These are phyloP conservation scores for Macaranga tanarius DNA, from an alignment of 441 rosid species.

Conservation along the genomic window DNA sequence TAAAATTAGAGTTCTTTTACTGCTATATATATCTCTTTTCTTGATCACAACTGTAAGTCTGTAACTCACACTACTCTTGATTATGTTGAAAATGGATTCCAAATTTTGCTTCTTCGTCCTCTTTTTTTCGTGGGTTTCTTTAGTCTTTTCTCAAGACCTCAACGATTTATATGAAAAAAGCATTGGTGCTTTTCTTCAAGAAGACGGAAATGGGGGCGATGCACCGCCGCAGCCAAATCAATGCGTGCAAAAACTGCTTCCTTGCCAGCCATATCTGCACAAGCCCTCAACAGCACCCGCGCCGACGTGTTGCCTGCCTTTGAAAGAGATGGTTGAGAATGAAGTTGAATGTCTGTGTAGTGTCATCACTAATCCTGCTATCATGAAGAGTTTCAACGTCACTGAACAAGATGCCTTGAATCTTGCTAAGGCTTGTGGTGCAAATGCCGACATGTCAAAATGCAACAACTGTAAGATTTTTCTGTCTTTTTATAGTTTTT, in stretches of 20 bases:
- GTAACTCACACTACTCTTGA: no score
- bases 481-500: background rate
- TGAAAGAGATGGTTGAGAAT: constrained; percentile 27
- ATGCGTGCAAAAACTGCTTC: constrained; percentile 45
- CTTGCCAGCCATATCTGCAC: constrained; percentile 45
- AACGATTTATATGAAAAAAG: no score
- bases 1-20: no score
- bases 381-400: constrained; percentile 41
- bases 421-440: constrained; percentile 55
- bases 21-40: no score
- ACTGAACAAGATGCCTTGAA: constrained; percentile 42
- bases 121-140: background rate
- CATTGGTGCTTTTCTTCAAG: background rate
- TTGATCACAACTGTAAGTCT: no score
- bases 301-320: constrained; percentile 43
- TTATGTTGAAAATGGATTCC: background rate
- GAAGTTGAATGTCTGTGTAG: constrained; percentile 54
- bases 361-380: constrained; percentile 30
- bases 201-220: background rate
- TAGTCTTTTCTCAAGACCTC: background rate
- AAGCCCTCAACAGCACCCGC: constrained; percentile 31
- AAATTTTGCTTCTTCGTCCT: background rate
- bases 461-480: constrained; percentile 34
- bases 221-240: background rate
- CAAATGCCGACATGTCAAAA: constrained; percentile 35